phyloP scores from a whole-genome alignment of 805 yeast genomes.

The Metschnikowia aberdeeniae region DNA sequence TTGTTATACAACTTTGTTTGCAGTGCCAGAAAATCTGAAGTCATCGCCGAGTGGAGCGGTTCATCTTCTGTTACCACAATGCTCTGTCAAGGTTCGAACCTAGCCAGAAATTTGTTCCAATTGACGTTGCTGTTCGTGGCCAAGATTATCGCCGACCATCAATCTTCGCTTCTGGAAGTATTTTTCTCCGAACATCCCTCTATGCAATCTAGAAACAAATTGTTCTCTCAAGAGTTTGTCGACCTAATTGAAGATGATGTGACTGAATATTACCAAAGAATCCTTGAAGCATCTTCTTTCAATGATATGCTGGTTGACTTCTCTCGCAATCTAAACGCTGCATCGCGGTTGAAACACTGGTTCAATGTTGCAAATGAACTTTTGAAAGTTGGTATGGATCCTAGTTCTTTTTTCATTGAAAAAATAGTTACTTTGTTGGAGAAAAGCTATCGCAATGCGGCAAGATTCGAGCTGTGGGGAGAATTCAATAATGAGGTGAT shows the following conservation, averaged over 20 bases:
- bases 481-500: conserved; percentile 2
- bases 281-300: conserved; percentile 8
- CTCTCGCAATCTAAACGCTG: neutral
- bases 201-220: neutral
- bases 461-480: conserved; percentile 13
- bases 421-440: neutral
- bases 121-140: neutral
- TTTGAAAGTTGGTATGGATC: conserved; percentile 1
- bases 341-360: conserved; percentile 11
- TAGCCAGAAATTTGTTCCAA: neutral
- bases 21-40: conserved; percentile 23
- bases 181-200: neutral
- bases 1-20: conserved; percentile 26
- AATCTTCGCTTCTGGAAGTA: neutral
- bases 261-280: conserved; percentile 22
- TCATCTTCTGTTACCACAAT: conserved; percentile 1
- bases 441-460: conserved; percentile 1
- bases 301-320: neutral
- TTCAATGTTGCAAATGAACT: conserved; percentile 6
- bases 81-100: conserved; percentile 1
- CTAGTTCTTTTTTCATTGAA: neutral
- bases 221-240: conserved; percentile 21
- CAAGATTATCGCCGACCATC: neutral
- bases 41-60: conserved; percentile 8
- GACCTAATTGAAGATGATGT: conserved; percentile 5